Evolutionary conservation across 2,329 filamentous ascomycete genomes (phyloP), one percentile per base, ranked within the genome.

Genomic region (Aureobasidium leucospermi): DNA sequence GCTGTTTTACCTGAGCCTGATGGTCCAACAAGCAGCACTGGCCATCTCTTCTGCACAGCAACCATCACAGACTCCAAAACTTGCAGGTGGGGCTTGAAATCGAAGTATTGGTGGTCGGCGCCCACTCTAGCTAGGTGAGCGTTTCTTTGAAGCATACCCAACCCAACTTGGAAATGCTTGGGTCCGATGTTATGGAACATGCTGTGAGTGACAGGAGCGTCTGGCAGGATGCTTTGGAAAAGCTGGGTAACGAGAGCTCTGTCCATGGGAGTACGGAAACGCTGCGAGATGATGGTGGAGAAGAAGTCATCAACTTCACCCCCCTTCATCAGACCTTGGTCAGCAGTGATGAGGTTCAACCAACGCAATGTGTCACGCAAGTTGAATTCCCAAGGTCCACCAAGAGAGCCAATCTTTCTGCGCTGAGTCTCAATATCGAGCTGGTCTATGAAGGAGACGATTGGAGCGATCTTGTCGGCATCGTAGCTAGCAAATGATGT

Each of bases 331-430:
- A 90, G 75, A 4, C 84, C 78, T 45, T 86, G 79, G 1, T 79
- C 70, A 0, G 82, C 82, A 10, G 82, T 81, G 34, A 89, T 77
- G 13, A 97, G 75, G 65, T 88, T 83, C 49, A 96, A 76, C 93
- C 93, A 97, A 62, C 93, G 83, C 59, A 94, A 83, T 3, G 90
- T 89, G 71, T 97, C 93, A 71, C 91, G 87, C 64, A 99, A 76
- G 68, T 96, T 99, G 71, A 96, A 94, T 69, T 96, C 94, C 94
- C 91, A 99, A 1, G 95, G 94, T 6, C 87, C 89, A 46, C 85
- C 85, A 42, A 78, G 70, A 11, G 74, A 72, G 39, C 82, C 84
- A 63, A 87, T 78, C 7, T 71, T 72, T 51, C 79, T 76, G 45
- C 76, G 73, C 31, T 81, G 78, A 4, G 85, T 79, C 29, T 95